Evolutionary conservation across 2,329 filamentous ascomycete genomes (phyloP).

Genomic region (Rachicladosporium sp.): DNA sequence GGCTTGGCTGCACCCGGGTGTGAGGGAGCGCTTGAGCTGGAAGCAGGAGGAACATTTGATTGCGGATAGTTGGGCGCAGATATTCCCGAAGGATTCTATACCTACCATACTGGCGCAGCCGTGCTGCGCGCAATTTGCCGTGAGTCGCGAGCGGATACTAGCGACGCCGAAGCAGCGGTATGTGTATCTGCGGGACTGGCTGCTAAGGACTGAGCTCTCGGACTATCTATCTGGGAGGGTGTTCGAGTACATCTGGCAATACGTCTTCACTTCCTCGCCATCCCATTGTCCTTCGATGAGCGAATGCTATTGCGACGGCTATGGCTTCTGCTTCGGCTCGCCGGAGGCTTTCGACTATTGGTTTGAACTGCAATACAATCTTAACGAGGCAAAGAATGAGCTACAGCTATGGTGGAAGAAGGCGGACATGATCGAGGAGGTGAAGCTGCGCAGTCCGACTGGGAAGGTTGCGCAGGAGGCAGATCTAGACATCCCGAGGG

Average conservation of each 20-base stretch:
- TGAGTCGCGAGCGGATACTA: slow-evolving; percentile 45
- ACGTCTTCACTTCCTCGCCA: slow-evolving; percentile 43
- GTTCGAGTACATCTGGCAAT: slow-evolving; percentile 55
- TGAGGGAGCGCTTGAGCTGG: slow-evolving; percentile 20
- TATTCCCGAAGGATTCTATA: slow-evolving; percentile 36
- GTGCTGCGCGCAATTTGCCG: slow-evolving; percentile 53
- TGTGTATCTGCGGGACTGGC: slow-evolving; percentile 48
- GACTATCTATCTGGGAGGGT: slow-evolving; percentile 47
- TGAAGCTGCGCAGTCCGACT: slow-evolving; percentile 28
- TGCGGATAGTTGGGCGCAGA: slow-evolving; percentile 33
- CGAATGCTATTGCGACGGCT: slow-evolving; percentile 52
- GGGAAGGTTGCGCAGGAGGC: slow-evolving; percentile 29
- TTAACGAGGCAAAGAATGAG: slow-evolving; percentile 30
- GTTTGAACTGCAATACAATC: slow-evolving; percentile 33
- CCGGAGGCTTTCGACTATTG: slow-evolving; percentile 37
- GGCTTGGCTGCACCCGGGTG: slow-evolving; percentile 39
- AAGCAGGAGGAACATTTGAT: slow-evolving; percentile 35
- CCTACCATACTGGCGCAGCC: slow-evolving; percentile 44
- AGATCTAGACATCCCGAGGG: slow-evolving; percentile 25
- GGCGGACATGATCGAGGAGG: slow-evolving; percentile 24
- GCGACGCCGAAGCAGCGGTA: slow-evolving; percentile 42
- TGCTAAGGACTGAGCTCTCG: slow-evolving; percentile 42
- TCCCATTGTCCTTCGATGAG: slow-evolving; percentile 41
- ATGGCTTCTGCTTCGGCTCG: slow-evolving; percentile 47
- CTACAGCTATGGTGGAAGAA: slow-evolving; percentile 31